Conservation (phyloP, 345 rosid species). For the Eucalyptus brandiana region DNA sequence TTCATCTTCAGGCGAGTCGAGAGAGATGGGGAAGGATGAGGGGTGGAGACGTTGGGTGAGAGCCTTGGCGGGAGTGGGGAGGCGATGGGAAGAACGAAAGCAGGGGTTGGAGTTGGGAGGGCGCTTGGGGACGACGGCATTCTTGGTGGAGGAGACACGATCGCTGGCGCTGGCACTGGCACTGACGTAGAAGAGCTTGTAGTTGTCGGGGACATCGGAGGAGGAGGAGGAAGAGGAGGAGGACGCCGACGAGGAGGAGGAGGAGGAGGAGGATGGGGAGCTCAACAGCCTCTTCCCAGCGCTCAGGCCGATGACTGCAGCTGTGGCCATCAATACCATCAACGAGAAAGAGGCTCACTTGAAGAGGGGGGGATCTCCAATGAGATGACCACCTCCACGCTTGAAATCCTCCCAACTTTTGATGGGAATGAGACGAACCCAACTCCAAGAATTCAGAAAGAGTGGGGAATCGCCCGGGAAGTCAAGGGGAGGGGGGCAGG, state of each 20-base stretch:
- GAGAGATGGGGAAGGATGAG: slow-evolving; percentile 17
- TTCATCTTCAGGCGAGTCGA: slow-evolving; percentile 17
- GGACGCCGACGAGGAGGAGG: slow-evolving; percentile 1
- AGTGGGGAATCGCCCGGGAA: not conserved
- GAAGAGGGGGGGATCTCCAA: not conserved
- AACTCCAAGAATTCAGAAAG: not conserved
- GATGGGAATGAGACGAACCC: not conserved
- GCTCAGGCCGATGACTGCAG: slow-evolving; percentile 76
- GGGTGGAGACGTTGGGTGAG: slow-evolving; percentile 42
- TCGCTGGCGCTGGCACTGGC: not conserved
- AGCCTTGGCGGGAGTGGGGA: slow-evolving; percentile 34
- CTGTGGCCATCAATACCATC: slow-evolving; percentile 45
- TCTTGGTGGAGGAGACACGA: not conserved
- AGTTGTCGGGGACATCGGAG: slow-evolving; percentile 23
- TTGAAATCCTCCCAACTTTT: not conserved
- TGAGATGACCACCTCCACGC: not conserved
- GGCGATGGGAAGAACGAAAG: slow-evolving; percentile 26
- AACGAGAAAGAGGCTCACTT: not conserved
- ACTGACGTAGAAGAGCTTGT: slow-evolving; percentile 15
- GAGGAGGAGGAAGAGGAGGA: slow-evolving; percentile 13
- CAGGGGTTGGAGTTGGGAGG: slow-evolving; percentile 24
- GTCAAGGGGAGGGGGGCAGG: not conserved
- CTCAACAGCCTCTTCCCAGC: slow-evolving; percentile 69
- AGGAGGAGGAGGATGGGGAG: slow-evolving; percentile 25
- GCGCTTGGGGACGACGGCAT: not conserved